Evolutionary conservation across 805 yeast species (phyloP).

Genomic region (Pichia cabralensis): DNA sequence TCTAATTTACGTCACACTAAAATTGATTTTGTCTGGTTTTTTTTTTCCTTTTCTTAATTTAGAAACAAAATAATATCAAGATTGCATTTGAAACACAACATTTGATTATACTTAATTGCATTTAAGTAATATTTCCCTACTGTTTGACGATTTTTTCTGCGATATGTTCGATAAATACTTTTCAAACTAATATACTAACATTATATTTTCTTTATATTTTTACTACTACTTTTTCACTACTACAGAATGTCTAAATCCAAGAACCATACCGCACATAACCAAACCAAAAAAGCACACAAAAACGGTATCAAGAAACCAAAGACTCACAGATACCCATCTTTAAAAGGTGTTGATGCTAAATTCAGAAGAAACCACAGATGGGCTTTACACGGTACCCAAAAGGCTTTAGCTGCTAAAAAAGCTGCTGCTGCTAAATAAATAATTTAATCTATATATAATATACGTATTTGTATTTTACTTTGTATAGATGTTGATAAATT

Average conservation of each 20-base stretch:
- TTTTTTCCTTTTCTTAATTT: no score
- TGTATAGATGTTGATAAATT: no score
- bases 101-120: no score
- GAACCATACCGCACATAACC: conserved; percentile 99
- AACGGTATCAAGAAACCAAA: conserved; percentile 99
- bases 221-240: background rate
- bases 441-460: background rate
- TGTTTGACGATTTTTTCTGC: no score
- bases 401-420: conserved; percentile 67
- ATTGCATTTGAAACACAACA: no score
- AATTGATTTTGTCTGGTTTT: no score
- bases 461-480: background rate
- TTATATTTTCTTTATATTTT: background rate
- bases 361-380: conserved; percentile 99
- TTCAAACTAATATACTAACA: conserved; percentile 4
- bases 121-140: no score
- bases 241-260: conserved; percentile 88
- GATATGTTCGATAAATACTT: no score
- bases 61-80: no score
- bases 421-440: conserved; percentile 29
- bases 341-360: conserved; percentile 98
- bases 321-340: conserved; percentile 96
- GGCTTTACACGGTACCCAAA: conserved; percentile 96
- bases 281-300: conserved; percentile 99
- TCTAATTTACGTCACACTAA: no score